phyloP scores from a whole-genome alignment of 1,284 basidiomycete species.

The Cutaneotrichosporon sp. region DNA sequence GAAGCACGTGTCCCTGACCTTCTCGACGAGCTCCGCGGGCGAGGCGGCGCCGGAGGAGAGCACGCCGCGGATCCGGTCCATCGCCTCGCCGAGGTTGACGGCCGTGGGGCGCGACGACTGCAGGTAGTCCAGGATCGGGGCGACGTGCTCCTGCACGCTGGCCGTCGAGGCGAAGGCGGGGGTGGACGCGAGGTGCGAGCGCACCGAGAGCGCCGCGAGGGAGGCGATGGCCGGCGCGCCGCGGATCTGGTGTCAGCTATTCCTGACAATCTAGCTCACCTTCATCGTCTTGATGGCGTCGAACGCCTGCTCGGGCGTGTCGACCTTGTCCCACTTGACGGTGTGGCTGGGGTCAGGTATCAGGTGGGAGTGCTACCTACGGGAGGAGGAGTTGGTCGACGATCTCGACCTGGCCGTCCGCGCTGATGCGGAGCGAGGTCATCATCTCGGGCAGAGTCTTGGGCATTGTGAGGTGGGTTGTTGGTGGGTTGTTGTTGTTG shows the following conservation, averaged over 20 bases:
- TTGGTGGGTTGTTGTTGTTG: slow-evolving; percentile 3
- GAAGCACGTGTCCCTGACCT: slow-evolving; percentile 59
- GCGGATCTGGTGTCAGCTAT: slow-evolving; percentile 66
- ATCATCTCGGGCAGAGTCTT: slow-evolving; percentile 54
- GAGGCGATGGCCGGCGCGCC: slow-evolving; percentile 94
- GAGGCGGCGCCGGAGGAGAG: slow-evolving; percentile 47
- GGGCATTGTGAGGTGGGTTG: neutral
- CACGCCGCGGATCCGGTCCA: slow-evolving; percentile 63
- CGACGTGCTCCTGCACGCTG: slow-evolving; percentile 30
- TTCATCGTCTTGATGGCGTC: slow-evolving; percentile 93
- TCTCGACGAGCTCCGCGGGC: slow-evolving; percentile 59
- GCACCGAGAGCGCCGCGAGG: slow-evolving; percentile 76
- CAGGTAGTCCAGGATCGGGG: slow-evolving; percentile 67
- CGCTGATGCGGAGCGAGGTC: slow-evolving; percentile 64
- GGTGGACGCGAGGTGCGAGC: slow-evolving; percentile 57
- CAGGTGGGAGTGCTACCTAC: slow-evolving; percentile 41
- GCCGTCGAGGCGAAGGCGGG: slow-evolving; percentile 34
- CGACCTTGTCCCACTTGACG: slow-evolving; percentile 70
- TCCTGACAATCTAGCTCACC: slow-evolving; percentile 54
- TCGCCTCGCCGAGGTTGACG: slow-evolving; percentile 85
- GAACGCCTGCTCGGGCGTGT: slow-evolving; percentile 74
- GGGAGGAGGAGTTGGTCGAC: slow-evolving; percentile 82
- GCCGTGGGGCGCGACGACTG: slow-evolving; percentile 88
- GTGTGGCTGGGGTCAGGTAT: slow-evolving; percentile 59
- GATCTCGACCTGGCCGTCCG: slow-evolving; percentile 70